These are phyloP conservation scores for Tilletia setariae DNA, from an alignment of 1,284 basidiomycete species.

Conservation along the genomic window DNA sequence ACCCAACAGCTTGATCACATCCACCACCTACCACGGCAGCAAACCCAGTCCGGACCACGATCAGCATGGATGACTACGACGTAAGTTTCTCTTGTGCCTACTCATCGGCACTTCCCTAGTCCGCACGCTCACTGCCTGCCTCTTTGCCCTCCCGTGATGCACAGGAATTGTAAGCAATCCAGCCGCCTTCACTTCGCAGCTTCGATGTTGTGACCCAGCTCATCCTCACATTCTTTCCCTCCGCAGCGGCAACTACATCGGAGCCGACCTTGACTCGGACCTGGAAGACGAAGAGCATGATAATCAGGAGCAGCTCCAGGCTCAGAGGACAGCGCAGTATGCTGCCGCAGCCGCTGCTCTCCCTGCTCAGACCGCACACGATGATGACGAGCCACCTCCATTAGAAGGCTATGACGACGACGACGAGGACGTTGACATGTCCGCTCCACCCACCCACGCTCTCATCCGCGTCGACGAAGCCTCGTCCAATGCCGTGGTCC, in stretches of 20 bases:
- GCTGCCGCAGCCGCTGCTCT: background rate
- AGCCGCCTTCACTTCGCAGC: background rate
- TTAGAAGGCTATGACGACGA: conserved; percentile 76
- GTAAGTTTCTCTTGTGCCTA: conserved; percentile 13
- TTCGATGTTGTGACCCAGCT: background rate
- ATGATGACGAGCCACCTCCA: conserved; percentile 55
- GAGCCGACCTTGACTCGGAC: conserved; percentile 50
- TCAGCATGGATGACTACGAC: conserved; percentile 50
- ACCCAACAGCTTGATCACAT: too few relatives aligned
- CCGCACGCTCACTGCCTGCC: background rate
- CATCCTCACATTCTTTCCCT: background rate
- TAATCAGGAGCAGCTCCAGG: conserved; percentile 21
- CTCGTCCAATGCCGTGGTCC: conserved; percentile 75
- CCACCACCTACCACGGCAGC: too few relatives aligned
- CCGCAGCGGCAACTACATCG: conserved; percentile 50
- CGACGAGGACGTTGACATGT: conserved; percentile 54
- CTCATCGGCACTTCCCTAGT: background rate
- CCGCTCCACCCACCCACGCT: conserved; percentile 25
- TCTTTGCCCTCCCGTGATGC: background rate
- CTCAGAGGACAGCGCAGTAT: conserved; percentile 1
- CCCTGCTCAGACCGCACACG: background rate
- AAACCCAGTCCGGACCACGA: background rate
- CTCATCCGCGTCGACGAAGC: conserved; percentile 48
- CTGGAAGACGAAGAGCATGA: conserved; percentile 30
- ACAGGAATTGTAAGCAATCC: conserved; percentile 13